These are phyloP conservation scores for Boletus semigastroideus DNA, from an alignment of 1,284 basidiomycete species.

Conservation along the genomic window DNA sequence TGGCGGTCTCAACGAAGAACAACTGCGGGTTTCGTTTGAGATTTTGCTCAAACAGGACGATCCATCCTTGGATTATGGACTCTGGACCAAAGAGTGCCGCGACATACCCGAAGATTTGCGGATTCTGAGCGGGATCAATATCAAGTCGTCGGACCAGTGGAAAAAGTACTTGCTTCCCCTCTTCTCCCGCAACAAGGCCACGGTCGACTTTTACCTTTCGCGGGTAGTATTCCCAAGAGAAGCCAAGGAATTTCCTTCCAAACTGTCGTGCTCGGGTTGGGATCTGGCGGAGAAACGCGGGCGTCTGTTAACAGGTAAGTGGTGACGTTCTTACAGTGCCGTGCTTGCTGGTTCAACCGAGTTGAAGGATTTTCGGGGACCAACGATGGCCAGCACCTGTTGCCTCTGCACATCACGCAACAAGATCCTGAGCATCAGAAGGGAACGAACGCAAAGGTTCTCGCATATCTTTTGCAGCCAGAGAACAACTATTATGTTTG, in stretches of 20 bases:
- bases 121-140: constrained; percentile 41
- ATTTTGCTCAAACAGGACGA: constrained; percentile 45
- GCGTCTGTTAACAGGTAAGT: constrained; percentile 27
- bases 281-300: constrained; percentile 45
- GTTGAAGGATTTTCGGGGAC: constrained; percentile 59
- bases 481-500: constrained; percentile 46
- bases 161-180: constrained; percentile 31
- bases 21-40: constrained; percentile 43
- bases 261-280: constrained; percentile 52
- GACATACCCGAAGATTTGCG: constrained; percentile 33
- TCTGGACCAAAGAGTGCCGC: constrained; percentile 37
- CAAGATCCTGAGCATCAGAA: constrained; percentile 41
- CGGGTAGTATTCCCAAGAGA: constrained; percentile 25
- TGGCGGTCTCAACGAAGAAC: constrained; percentile 31
- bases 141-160: constrained; percentile 40
- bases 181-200: constrained; percentile 39
- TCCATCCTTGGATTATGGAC: constrained; percentile 42
- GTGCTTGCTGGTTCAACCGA: background rate
- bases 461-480: constrained; percentile 42
- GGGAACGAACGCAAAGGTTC: constrained; percentile 51
- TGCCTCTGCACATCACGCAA: constrained; percentile 48
- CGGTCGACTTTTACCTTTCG: constrained; percentile 51
- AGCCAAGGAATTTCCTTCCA: constrained; percentile 48
- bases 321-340: too few relatives aligned
- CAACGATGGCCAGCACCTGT: constrained; percentile 50